These are phyloP conservation scores for Ceratocystis smalleyi DNA, from an alignment of 2,329 filamentous ascomycete species.

Conservation along the genomic window DNA sequence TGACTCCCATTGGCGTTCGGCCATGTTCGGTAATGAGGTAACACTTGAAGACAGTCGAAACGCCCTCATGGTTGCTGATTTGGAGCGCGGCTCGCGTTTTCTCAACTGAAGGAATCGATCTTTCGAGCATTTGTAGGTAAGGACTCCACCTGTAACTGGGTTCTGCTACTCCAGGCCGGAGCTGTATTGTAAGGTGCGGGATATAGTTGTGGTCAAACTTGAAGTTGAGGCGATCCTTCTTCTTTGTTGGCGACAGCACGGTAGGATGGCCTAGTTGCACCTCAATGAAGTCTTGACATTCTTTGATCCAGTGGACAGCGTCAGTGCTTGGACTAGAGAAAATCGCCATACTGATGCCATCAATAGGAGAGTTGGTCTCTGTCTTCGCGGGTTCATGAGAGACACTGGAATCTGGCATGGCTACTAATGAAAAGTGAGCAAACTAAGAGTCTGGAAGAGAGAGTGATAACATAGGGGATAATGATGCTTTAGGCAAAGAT, in stretches of 20 bases:
- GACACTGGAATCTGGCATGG: not conserved
- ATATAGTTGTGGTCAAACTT: not conserved
- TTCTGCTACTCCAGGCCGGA: not conserved
- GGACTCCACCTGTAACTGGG: not conserved
- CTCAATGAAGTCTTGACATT: slow-evolving; percentile 4
- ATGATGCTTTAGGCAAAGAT: not conserved
- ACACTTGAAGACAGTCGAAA: not conserved
- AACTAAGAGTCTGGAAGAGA: not conserved
- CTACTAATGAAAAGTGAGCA: not conserved
- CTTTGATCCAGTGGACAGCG: not conserved
- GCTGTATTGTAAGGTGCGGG: not conserved
- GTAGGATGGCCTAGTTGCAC: not conserved
- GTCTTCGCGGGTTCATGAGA: not conserved
- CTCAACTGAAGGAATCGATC: not conserved
- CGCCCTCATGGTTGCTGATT: not conserved
- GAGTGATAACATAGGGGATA: not conserved
- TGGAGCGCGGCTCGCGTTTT: not conserved
- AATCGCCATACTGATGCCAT: not conserved
- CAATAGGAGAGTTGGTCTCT: not conserved
- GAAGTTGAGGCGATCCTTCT: not conserved
- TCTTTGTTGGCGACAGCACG: not conserved
- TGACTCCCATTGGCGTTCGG: not conserved
- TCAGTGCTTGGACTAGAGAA: not conserved
- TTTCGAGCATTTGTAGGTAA: not conserved
- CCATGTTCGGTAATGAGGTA: not conserved